phyloP scores from a whole-genome alignment of 139 green algal species.

The Parachlorella kessleri region DNA sequence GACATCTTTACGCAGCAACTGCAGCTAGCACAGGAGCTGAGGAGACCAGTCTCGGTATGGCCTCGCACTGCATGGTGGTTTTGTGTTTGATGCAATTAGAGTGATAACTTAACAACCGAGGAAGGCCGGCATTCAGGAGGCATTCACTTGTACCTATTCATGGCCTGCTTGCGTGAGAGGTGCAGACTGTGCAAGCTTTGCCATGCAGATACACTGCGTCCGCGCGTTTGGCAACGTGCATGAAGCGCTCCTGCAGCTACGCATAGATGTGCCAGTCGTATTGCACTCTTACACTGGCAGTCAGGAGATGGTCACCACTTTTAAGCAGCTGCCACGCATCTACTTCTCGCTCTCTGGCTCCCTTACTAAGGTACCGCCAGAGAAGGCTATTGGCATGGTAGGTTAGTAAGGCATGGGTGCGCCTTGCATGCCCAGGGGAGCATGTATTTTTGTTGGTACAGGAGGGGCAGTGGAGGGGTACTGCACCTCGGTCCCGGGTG shows the following conservation, averaged over 20 bases:
- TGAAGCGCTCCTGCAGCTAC: slow-evolving; percentile 50
- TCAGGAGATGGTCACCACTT: slow-evolving; percentile 32
- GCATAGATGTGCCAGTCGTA: slow-evolving; percentile 38
- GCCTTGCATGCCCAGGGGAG: no score
- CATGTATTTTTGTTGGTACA: no score
- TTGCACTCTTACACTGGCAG: slow-evolving; percentile 52
- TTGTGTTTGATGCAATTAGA: no score
- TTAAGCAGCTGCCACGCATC: slow-evolving; percentile 32
- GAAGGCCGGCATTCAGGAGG: no score
- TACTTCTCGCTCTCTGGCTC: slow-evolving; percentile 54
- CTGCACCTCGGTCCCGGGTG: no score
- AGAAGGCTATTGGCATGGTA: slow-evolving; percentile 50
- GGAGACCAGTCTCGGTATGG: slow-evolving; percentile 41
- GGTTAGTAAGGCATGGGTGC: no score
- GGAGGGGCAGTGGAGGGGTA: no score
- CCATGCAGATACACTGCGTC: slow-evolving; percentile 54
- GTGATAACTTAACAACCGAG: no score
- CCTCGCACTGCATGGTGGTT: not conserved
- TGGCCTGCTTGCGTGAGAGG: no score
- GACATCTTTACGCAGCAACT: slow-evolving; percentile 49
- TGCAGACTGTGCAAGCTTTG: no score
- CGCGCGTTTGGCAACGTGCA: slow-evolving; percentile 33
- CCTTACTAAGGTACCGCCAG: slow-evolving; percentile 13
- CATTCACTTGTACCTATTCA: no score
- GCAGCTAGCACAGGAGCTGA: slow-evolving; percentile 45